A percentile compares a stretch with the other conserved stretches of the same genome.
Evolutionary conservation across 108 stramenopile species (phyloP).

Genomic region (Skeletonema grethae): DNA sequence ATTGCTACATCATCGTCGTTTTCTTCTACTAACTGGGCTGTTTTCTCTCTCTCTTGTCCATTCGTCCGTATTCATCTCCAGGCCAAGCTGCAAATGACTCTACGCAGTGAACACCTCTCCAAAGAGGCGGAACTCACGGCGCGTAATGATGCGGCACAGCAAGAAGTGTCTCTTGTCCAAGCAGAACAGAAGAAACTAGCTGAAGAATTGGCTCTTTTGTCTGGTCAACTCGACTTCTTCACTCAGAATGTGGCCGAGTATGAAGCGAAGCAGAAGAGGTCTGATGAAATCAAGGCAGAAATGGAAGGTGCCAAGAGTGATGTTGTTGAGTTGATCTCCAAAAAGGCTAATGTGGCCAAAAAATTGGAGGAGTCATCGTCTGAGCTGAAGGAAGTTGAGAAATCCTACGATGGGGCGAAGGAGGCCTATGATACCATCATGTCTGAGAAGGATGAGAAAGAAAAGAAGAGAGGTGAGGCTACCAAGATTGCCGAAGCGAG

Average conservation of each 20-base stretch:
- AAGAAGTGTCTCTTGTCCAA: conserved; percentile 23
- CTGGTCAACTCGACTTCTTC: conserved; percentile 40
- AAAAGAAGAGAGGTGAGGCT: conserved; percentile 24
- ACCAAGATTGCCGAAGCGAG: conserved; percentile 23
- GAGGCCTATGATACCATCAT: conserved; percentile 11
- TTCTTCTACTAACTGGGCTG: not conserved
- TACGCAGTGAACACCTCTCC: conserved; percentile 31
- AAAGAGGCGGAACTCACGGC: conserved; percentile 35
- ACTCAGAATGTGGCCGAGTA: conserved; percentile 39
- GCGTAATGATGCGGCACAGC: conserved; percentile 30
- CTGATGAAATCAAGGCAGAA: conserved; percentile 21
- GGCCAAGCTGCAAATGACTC: conserved; percentile 43
- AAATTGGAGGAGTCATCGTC: conserved; percentile 14
- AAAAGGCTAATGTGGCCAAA: conserved; percentile 14
- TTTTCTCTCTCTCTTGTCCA: not conserved
- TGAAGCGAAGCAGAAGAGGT: conserved; percentile 37
- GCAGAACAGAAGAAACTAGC: conserved; percentile 45
- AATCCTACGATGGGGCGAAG: conserved; percentile 19
- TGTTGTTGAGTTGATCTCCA: conserved; percentile 17
- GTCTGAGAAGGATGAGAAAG: conserved; percentile 26
- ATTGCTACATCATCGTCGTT: not conserved
- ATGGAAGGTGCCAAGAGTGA: conserved; percentile 28
- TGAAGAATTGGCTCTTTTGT: conserved; percentile 26
- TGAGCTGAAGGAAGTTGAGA: conserved; percentile 15
- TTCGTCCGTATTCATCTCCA: not conserved